Evolutionary conservation across 306 rosid genomes (phyloP), one percentile per base, ranked within the genome.

Genomic region (Cucurbita moschata): DNA sequence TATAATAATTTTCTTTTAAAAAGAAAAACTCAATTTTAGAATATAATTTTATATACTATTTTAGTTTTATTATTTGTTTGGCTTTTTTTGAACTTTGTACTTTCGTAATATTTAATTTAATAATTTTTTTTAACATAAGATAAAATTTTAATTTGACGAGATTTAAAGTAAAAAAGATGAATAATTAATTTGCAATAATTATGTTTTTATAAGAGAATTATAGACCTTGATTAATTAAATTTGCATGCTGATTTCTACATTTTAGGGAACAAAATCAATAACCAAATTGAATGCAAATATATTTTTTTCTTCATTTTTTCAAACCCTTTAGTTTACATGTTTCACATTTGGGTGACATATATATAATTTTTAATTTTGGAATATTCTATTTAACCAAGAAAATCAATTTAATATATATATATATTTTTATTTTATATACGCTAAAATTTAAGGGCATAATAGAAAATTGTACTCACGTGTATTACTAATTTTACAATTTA

Each of bases 201-300:
- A 69, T 69, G 58, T 69, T 69, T n/a, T 21, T 14, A 49, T 69
- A 69, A 44, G 40, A 66, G 16, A 42, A 66, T 66, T n/a, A 40
- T 43, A 18, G 8, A 10, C 53, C 43, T 65, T 65, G 72, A 44
- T 66, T 66, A 66, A 69, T 69, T 64, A 26, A 69, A 69, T 47
- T 49, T 21, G 56, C 58, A 69, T 49, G 73, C 73, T 69, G 43
- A 49, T 49, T 49, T 69, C 73, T 69, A 49, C 73, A 49, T 69
- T 69, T 69, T 49, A 69, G 73, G 73, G 73, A 69, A 69, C 73
- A 69, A 69, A 69, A 69, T 69, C 73, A 69, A 68, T 46, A 46
- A 68, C 40, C 43, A 68, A 47, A 68, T 68, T 47, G 73, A 68
- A 68, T 68, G 73, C 18, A 21, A 42, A 14, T 47, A 13, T 12